Percentiles rank a stretch among this genome's conserved stretches.
phyloP scores from a whole-genome alignment of 352 stramenopile species.

The Nothophytophthora sp. region DNA sequence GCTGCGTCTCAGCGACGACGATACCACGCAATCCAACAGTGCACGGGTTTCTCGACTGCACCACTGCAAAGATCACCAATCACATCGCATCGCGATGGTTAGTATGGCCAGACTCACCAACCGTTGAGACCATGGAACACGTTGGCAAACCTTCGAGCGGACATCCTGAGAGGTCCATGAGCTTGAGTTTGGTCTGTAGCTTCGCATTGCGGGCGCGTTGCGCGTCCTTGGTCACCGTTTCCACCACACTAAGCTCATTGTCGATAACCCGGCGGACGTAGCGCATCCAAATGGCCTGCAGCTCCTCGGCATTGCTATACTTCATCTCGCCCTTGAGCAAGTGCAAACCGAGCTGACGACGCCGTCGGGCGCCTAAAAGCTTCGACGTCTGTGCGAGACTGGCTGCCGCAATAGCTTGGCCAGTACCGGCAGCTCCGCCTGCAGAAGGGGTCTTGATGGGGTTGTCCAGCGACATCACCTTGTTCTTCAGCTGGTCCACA shows the following conservation, averaged over 20 bases:
- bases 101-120: not conserved
- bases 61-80: slow-evolving; percentile 29
- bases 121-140: not conserved
- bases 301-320: slow-evolving; percentile 58
- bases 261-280: slow-evolving; percentile 60
- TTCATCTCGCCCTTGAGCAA: slow-evolving; percentile 49
- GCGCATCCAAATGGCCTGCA: slow-evolving; percentile 66
- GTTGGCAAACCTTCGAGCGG: slow-evolving; percentile 52
- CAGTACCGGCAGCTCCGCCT: too few relatives aligned
- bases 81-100: not conserved
- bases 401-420: slow-evolving; percentile 20
- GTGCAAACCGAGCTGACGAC: slow-evolving; percentile 55
- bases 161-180: slow-evolving; percentile 69
- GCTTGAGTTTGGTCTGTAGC: slow-evolving; percentile 58
- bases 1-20: slow-evolving; percentile 62
- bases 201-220: slow-evolving; percentile 23
- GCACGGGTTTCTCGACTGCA: slow-evolving; percentile 58
- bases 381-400: slow-evolving; percentile 54
- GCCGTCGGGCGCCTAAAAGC: slow-evolving; percentile 62
- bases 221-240: slow-evolving; percentile 11
- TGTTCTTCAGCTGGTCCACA: slow-evolving; percentile 72
- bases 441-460: slow-evolving; percentile 48
- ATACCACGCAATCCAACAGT: slow-evolving; percentile 55
- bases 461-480: slow-evolving; percentile 80
- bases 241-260: slow-evolving; percentile 35